Evolutionary conservation across 805 yeast species (phyloP), one percentile per base, ranked within the genome.

Genomic region (Lipomyces anomalus): DNA sequence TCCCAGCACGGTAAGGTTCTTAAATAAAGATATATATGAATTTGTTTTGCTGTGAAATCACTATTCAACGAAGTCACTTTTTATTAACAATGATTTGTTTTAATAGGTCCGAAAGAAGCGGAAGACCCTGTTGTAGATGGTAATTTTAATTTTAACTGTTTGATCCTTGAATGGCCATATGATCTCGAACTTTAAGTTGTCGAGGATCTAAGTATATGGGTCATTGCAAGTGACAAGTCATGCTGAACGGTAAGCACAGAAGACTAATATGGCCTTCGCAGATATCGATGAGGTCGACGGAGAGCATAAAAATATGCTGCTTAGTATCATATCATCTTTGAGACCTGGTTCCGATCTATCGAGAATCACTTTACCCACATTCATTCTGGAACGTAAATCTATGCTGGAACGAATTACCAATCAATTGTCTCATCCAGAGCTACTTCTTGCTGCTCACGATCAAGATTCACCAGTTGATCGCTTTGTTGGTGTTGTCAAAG

Each of bases 361-460:
- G 0, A 75, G 90, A 59, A 90, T 92, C 53, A 90, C 98, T 0
- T 71, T 92, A 42, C 98, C 98, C 3, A 92, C 98, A 0, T 92
- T 92, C 59, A 88, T 92, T 41, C 71, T 92, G 43, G 98, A 92
- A 65, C 82, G 94, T 63, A 92, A 89, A 67, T 84, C 95, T 1
- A 89, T 92, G 97, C 70, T 92, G 44, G 98, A 92, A 65, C 78
- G 98, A 61, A 86, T 92, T 56, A 84, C 97, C 2, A 92, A 92
- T 64, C 84, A 80, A 61, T 74, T 82, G 60, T 87, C 80, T 53
- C 73, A 70, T 50, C 97, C 97, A 0, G 78, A 80, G 30, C 67
- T 88, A 26, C 64, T 89, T 34, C 61, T 87, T 4, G 73, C 75
- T 21, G 97, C 97, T 0, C 82, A 82, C 53, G 58, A 59, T 2